Base-by-base conservation (phyloP, 116 monocot genomes). In the Thalassia testudinum region DNA sequence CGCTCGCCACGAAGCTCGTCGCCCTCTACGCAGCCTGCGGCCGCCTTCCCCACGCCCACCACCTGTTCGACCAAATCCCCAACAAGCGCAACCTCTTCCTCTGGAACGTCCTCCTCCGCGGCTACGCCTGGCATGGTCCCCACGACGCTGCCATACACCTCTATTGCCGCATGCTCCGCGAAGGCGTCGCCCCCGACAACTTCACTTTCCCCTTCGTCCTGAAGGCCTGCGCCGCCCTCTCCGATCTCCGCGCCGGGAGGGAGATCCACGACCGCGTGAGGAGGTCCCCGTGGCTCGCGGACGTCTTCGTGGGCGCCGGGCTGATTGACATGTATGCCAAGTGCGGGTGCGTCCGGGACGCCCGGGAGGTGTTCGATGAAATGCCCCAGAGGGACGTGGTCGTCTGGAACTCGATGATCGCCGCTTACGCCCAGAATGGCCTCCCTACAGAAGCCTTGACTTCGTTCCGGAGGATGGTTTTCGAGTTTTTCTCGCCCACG, bases 151-250 rank as follows among this genome's bases (percentile, higher is more conserved):
- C 82, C 12, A 19, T 92, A 14, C 30, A 66, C 42, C 60, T 67
- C 26, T 80, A 65, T 43, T 60, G 43, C 47, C 52, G 25, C 12
- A 61, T 72, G 71, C 62, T 91, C 18, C 50, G 65, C n/a, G 17
- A 48, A 42, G 75, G 71, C 10, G 27, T 79, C 21, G 26, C 8
- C n/a, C 85, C 91, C 0, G 85, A 91, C 48, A 75, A 75, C 34
- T 91, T 85, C 73, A 91, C 85, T 7, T 74, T 76, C 64, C 85
- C 91, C 3, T 85, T 74, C 54, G 65, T 77, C 19, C 76, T 91
- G 66, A 85, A 75, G 52, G 79, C 86, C 7, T 79, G 76, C 72
- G 58, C 79, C 2, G 59, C 68, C 24, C 59, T 85, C 44, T 65
- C 73, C n/a, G 62, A 60, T 13, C 17, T 72, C 13, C 42, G 21